Evolutionary conservation across 345 rosid genomes (phyloP).

Genomic region (Citrus sp.): DNA sequence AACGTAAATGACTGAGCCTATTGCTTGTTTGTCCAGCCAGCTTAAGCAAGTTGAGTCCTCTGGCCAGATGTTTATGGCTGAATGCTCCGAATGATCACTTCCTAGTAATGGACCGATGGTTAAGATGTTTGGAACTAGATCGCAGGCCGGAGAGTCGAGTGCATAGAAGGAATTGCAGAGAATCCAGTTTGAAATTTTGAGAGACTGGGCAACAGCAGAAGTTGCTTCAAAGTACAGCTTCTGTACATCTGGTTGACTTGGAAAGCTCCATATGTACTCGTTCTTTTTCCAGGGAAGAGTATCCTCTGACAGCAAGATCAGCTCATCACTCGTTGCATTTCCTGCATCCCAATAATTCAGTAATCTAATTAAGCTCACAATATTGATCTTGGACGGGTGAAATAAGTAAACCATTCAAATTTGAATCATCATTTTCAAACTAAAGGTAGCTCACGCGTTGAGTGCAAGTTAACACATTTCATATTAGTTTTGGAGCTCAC

Average conservation of each 20-base stretch:
- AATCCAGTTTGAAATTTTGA: slow-evolving; percentile 12
- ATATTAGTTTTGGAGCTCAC: slow-evolving; percentile 12
- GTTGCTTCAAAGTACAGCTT: neutral
- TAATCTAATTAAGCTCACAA: neutral
- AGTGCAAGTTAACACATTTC: too few relatives aligned
- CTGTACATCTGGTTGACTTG: neutral
- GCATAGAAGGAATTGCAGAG: slow-evolving; percentile 23
- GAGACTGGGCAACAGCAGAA: neutral
- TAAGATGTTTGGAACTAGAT: slow-evolving; percentile 16
- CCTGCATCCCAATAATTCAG: slow-evolving; percentile 10
- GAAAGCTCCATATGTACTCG: slow-evolving; percentile 23
- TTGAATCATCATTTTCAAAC: too few relatives aligned
- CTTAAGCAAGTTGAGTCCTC: slow-evolving; percentile 29
- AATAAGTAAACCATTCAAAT: neutral
- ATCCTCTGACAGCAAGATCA: slow-evolving; percentile 13
- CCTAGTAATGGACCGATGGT: slow-evolving; percentile 31
- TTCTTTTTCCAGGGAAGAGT: slow-evolving; percentile 15
- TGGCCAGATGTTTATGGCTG: slow-evolving; percentile 17
- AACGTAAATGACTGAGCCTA: slow-evolving; percentile 37
- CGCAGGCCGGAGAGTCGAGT: slow-evolving; percentile 19
- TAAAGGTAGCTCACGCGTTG: too few relatives aligned
- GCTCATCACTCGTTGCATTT: neutral
- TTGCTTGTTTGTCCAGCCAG: slow-evolving; percentile 42
- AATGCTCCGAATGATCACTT: neutral
- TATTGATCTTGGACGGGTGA: neutral